Conservation (phyloP, 805 yeast species). For the Candida endomychidarum region DNA sequence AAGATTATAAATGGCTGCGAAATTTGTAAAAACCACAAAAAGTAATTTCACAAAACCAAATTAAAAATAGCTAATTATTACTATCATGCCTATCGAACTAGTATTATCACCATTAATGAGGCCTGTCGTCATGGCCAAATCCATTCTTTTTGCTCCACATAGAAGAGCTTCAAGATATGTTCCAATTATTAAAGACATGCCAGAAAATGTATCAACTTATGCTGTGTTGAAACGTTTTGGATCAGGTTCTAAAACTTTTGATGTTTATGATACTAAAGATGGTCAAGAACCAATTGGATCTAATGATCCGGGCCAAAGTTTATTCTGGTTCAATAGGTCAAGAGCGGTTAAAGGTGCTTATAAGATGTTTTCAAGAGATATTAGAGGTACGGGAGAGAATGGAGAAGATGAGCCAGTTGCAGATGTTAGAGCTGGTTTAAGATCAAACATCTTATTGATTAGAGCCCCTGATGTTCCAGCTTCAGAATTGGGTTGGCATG, state of each 20-base stretch:
- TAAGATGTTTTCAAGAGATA: conserved; percentile 49
- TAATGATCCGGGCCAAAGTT: conserved; percentile 40
- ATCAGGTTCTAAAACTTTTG: conserved; percentile 56
- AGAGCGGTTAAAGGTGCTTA: conserved; percentile 68
- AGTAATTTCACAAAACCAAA: conserved; percentile 3
- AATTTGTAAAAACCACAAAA: conserved; percentile 5
- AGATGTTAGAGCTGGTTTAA: conserved; percentile 56
- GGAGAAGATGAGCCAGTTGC: conserved; percentile 60
- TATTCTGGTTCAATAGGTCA: conserved; percentile 59
- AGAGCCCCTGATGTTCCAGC: conserved; percentile 50
- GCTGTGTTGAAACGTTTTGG: conserved; percentile 58
- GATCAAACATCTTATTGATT: conserved; percentile 58
- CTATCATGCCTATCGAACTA: conserved; percentile 57
- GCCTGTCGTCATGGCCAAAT: conserved; percentile 56
- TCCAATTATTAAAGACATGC: conserved; percentile 50
- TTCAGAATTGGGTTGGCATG: conserved; percentile 64
- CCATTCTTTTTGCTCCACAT: conserved; percentile 55
- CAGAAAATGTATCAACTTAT: conserved; percentile 39
- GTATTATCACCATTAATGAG: conserved; percentile 58
- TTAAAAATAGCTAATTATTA: background rate
- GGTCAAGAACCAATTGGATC: conserved; percentile 40
- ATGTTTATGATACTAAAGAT: conserved; percentile 49
- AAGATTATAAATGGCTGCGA: conserved; percentile 7
- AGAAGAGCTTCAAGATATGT: conserved; percentile 56
- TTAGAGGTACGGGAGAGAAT: conserved; percentile 42